phyloP scores from a whole-genome alignment of 129 eudicot genomes.

The Chrysanthemum makinoi region DNA sequence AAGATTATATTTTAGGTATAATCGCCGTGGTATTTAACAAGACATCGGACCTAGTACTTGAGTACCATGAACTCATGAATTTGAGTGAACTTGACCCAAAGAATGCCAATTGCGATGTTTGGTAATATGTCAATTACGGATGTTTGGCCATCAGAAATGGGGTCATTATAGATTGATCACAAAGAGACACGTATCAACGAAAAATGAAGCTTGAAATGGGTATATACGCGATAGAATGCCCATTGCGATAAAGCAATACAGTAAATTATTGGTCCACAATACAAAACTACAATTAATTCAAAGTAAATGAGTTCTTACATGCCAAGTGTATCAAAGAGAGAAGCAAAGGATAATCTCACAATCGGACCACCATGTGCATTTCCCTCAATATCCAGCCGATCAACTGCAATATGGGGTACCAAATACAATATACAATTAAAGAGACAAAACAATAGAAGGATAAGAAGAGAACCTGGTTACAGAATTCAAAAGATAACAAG shows the following conservation, averaged over 20 bases:
- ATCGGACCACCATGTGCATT: constrained; percentile 62
- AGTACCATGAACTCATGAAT: constrained; percentile 1
- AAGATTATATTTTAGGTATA: not conserved
- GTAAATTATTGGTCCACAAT: constrained; percentile 3
- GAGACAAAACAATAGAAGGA: not conserved
- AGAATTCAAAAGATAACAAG: constrained; percentile 3
- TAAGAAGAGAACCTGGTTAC: constrained; percentile 1
- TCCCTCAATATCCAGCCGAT: constrained; percentile 72
- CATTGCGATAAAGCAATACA: constrained; percentile 7
- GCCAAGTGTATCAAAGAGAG: constrained; percentile 91
- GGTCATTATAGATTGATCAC: constrained; percentile 1
- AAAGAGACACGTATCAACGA: not conserved
- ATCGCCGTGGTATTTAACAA: not conserved
- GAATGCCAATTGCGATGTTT: too few species aligned
- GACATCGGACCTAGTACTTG: constrained; percentile 3
- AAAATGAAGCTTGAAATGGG: not conserved
- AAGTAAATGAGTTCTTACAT: constrained; percentile 52
- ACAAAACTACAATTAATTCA: constrained; percentile 6
- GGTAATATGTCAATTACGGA: not conserved
- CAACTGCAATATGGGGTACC: constrained; percentile 56
- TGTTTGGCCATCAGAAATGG: constrained; percentile 5
- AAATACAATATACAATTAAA: not conserved
- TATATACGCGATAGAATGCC: constrained; percentile 9
- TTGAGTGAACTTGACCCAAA: not conserved
- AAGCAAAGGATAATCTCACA: constrained; percentile 88